These are phyloP conservation scores for Wilhelminamyces savonicus DNA, from an alignment of 805 yeast species.

Conservation along the genomic window DNA sequence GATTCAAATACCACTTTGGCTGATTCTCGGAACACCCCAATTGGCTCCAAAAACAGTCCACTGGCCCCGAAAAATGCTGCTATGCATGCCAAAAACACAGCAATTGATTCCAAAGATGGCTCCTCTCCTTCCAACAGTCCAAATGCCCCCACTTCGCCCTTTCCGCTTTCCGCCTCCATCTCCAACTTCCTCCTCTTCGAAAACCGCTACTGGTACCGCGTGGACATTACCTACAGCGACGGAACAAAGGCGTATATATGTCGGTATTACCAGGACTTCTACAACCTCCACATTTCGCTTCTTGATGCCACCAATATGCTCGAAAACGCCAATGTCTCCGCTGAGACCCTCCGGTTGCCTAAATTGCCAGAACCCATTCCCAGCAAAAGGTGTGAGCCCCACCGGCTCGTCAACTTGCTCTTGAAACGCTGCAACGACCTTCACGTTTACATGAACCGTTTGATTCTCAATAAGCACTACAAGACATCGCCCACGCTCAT, in stretches of 20 bases:
- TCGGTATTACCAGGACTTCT: constrained; percentile 47
- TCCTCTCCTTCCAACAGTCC: background rate
- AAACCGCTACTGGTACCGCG: constrained; percentile 47
- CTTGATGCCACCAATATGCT: constrained; percentile 13
- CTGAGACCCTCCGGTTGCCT: constrained; percentile 22
- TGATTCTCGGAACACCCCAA: no score
- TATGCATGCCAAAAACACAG: constrained; percentile 1
- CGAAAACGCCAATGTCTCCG: constrained; percentile 2
- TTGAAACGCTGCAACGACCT: constrained; percentile 35
- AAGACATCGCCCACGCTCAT: constrained; percentile 18
- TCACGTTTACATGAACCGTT: constrained; percentile 31
- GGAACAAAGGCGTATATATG: constrained; percentile 35
- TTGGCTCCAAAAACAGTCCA: background rate
- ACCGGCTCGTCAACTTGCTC: constrained; percentile 11
- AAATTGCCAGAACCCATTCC: constrained; percentile 44
- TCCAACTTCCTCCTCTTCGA: constrained; percentile 33
- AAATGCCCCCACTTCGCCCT: constrained; percentile 1
- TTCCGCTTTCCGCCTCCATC: constrained; percentile 24
- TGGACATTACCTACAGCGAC: constrained; percentile 33
- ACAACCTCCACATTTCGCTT: constrained; percentile 35
- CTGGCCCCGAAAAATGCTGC: no score
- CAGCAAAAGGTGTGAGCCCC: constrained; percentile 14
- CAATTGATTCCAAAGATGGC: background rate
- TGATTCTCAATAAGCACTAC: constrained; percentile 23
- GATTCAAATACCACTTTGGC: no score